Evolutionary conservation across 768 basidiomycete genomes (phyloP), one percentile per base, ranked within the genome.

Genomic region (Xerocomellus intermedius): DNA sequence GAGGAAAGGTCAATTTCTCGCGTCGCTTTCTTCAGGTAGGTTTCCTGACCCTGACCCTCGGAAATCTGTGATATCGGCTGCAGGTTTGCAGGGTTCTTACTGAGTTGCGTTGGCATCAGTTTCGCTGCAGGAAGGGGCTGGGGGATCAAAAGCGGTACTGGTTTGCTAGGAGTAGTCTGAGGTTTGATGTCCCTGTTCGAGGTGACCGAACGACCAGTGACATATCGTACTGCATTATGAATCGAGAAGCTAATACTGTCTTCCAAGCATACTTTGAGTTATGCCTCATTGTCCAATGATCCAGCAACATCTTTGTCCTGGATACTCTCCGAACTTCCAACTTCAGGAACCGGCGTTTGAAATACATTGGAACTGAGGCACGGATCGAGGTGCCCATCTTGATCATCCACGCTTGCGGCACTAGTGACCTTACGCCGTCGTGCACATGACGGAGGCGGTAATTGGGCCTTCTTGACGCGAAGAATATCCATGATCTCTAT

Each of bases 1-100:
- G 91, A 94, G 67, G 91, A 94, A 68, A 82, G 91, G 28, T 85
- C 88, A 1, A 84, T 94, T 49, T 94, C 91, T 37, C 82, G 90
- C 14, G 79, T 91, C 48, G 91, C 91, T 30, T 94, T 94, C 76
- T 93, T 93, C 71, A 82, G 91, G 91, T 89, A 69, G 43, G 64
- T 49, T 52, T 52, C 50, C 30, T 39, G 32, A 19, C 22, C 41
- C 36, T 54, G 24, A 17, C 4, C 5, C 21, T 38, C 16, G 2
- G 7, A 38, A 36, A 19, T 13, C 10, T 22, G 42, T 35, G 8
- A 55, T 16, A 43, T 54, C 26, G 14, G 37, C 35, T 52, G 17
- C 19, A 93, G 91, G 54, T 94, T 94, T 68, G 77, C 88, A 3
- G 91, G 90, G 2, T 94, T 91, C 65, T 64, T 94, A 48, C 69